Base-by-base conservation (phyloP, 2,329 filamentous ascomycete species). In the Cercospora brassicicola region DNA sequence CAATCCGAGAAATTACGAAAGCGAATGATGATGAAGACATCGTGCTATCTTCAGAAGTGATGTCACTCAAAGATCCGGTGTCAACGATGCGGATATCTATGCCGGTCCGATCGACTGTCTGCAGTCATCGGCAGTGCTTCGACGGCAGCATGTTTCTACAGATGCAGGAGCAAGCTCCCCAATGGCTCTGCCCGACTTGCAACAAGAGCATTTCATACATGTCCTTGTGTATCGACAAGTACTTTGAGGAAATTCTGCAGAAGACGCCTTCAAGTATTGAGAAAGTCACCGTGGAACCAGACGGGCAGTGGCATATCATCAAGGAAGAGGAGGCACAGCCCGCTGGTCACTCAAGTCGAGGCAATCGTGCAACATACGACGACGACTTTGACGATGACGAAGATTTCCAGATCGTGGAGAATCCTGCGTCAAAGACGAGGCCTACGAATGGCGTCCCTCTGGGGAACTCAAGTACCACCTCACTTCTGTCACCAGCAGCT, bases 181-280 rank as follows among this genome's bases (percentile, higher is more conserved):
- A 95, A 18, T 99, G 95, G 95, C 85, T 89, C n/a, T 99, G 95
- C 76, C 95, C 95, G 0, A 90, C 97, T 23, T 99, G 95, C 82
- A 94, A 90, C 79, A 96, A 94, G 76, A 81, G 87, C 0, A 90
- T 93, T 1, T 88, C 89, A 0, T 99, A 92, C 78, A 91, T 94
- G 61, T 89, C 87, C 59, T 82, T 99, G 26, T 93, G 92, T 10
- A 88, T 98, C 31, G 95, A 99, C 73, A 91, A 95, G 76, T 97
- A 96, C 77, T 93, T 97, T 15, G 89, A 90, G 75, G 91, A 97
- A 71, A 97, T 99, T 64, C 82, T 99, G 28, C 84, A 87, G 65
- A 89, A 87, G 36, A 97, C 94, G 0, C 81, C 89, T 0, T 84
- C 84, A 48, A 88, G 87, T 20, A 84, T 90, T 0, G 93, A 97